Evolutionary conservation across 75 land plant genomes (phyloP).

Genomic region (Selaginella tamariscina): DNA sequence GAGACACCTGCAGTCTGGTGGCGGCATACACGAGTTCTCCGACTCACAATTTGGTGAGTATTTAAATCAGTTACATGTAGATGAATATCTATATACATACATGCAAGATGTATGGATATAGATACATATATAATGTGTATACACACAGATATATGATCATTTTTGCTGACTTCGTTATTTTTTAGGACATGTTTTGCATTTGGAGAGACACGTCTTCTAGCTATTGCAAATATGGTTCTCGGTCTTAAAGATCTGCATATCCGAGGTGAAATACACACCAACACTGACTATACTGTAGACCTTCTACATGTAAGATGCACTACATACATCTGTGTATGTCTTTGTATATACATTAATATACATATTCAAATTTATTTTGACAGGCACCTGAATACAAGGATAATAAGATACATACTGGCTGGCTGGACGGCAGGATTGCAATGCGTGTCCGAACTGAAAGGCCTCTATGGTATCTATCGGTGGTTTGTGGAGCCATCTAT

Average conservation of each 20-base stretch:
- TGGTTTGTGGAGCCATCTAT: conserved; percentile 89
- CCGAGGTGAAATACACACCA: conserved; percentile 94
- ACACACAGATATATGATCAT: too few species aligned
- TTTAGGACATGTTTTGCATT: conserved; percentile 98
- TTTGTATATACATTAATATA: too few species aligned
- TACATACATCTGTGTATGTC: too few species aligned
- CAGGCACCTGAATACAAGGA: conserved; percentile 91
- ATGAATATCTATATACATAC: too few species aligned
- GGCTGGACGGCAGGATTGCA: conserved; percentile 96
- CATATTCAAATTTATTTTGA: not conserved
- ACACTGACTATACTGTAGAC: conserved; percentile 94
- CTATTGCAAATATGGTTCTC: conserved; percentile 98
- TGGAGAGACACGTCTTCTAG: conserved; percentile 79
- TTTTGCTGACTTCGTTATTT: not conserved
- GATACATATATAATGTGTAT: too few species aligned
- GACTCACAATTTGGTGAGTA: conserved; percentile 97
- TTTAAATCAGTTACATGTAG: not conserved
- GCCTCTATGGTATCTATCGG: conserved; percentile 95
- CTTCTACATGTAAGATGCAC: conserved; percentile 64
- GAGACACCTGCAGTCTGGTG: conserved; percentile 67
- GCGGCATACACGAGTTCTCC: conserved; percentile 97
- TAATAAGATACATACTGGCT: conserved; percentile 95
- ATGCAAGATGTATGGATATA: too few species aligned
- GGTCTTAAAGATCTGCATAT: conserved; percentile 97
- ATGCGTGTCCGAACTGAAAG: conserved; percentile 96